These are phyloP conservation scores for Epipyxis sp. DNA, from an alignment of 108 stramenopile species.

Conservation along the genomic window DNA sequence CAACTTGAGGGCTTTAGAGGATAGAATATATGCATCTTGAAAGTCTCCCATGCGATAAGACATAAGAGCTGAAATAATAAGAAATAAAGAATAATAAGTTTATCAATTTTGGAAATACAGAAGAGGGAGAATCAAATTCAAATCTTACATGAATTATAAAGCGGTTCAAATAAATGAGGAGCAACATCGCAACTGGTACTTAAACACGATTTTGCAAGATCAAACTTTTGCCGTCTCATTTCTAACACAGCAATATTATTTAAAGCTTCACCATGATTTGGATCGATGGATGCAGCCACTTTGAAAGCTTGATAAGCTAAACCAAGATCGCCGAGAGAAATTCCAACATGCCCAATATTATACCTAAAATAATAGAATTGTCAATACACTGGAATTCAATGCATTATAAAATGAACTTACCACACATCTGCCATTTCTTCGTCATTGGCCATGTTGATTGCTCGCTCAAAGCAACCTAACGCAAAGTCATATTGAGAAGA, in stretches of 20 bases:
- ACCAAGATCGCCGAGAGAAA: conserved; percentile 61
- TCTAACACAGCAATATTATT: conserved; percentile 63
- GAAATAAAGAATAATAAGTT: too few relatives aligned
- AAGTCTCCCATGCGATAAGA: conserved; percentile 54
- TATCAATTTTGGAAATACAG: too few relatives aligned
- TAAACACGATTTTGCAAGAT: conserved; percentile 46
- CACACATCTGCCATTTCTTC: conserved; percentile 52
- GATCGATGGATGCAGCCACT: conserved; percentile 50
- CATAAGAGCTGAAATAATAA: conserved; percentile 50
- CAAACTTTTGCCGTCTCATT: conserved; percentile 51
- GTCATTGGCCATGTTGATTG: conserved; percentile 51
- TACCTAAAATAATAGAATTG: conserved; percentile 50
- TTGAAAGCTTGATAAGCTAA: conserved; percentile 64
- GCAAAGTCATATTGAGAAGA: conserved; percentile 64
- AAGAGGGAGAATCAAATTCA: too few relatives aligned
- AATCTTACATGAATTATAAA: too few relatives aligned
- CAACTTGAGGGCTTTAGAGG: conserved; percentile 38
- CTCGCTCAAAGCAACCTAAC: conserved; percentile 59
- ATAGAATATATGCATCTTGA: conserved; percentile 44
- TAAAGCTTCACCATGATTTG: conserved; percentile 49
- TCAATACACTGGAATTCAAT: neutral
- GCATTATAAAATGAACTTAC: conserved; percentile 34
- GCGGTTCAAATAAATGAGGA: conserved; percentile 54
- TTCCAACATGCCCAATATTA: conserved; percentile 57
- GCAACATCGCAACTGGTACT: conserved; percentile 37